Evolutionary conservation across 257 asterid species (phyloP), one percentile per base, ranked within the genome.

Genomic region (Fraxinus quadrangulata): DNA sequence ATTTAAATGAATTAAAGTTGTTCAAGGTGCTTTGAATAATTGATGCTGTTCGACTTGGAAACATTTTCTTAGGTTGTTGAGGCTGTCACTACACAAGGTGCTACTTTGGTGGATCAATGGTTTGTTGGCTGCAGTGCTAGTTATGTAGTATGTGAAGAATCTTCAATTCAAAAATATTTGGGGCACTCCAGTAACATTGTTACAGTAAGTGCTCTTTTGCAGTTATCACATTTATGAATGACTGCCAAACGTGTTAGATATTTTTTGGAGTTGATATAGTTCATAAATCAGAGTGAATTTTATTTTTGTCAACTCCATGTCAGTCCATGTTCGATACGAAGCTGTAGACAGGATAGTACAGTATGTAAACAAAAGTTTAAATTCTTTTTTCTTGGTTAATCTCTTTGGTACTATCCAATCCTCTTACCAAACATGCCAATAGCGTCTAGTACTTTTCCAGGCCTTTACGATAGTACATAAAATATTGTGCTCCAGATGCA

Each of bases 131-230:
- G 97, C 85, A 77, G 81, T 76, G 97, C 89, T 56, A 90, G 90
- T 85, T 90, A 91, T 82, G 91, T 93, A 45, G 97, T 93, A 37
- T 95, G 99, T 77, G 98, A 93, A 86, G 96, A 94, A 79, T 89
- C 88, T 82, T 89, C 98, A 8, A 67, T 87, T 66, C 79, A 81
- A 63, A 93, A 90, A 56, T 95, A 93, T 89, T 89, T 93, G 39
- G 99, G 99, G 49, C 93, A 93, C 80, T 83, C 96, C 4, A 81
- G 88, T 76, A 85, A 88, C 82, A 79, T 95, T 78, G 90, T 95
- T 80, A 90, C 98, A 6, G 97, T 94, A 88, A 89, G 96, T 87
- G 80, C 70, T 80, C 33, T 73, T 26, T 24, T 72, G 45, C 66
- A 56, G 26, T 56, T 9, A n/a, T 56, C 21, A 19, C 34, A 14